A percentile compares a stretch with the other conserved stretches of the same genome.
These are phyloP conservation scores for Sarcomyxa edulis DNA, from an alignment of 768 basidiomycete genomes.

Conservation along the genomic window DNA sequence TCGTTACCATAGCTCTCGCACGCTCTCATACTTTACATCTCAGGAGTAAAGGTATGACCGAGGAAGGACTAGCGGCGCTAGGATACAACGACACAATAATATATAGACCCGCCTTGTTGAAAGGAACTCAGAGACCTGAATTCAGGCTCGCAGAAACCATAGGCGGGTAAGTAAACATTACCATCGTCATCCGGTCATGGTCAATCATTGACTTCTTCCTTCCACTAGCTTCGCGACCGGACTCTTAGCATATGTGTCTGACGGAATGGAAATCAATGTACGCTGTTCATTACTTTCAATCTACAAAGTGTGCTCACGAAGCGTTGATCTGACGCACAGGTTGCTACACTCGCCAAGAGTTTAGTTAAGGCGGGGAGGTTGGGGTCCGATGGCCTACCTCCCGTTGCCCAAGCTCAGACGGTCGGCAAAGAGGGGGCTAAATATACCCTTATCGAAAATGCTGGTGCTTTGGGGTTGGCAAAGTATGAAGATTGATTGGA, in stretches of 20 bases:
- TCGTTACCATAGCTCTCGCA: no score
- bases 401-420: slow-evolving; percentile 35
- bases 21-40: not conserved
- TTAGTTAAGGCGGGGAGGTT: slow-evolving; percentile 48
- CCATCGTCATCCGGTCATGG: not conserved
- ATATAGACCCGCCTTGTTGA: slow-evolving; percentile 59
- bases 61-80: slow-evolving; percentile 56
- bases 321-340: slow-evolving; percentile 26
- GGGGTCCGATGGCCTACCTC: slow-evolving; percentile 44
- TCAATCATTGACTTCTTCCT: not conserved
- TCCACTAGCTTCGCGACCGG: slow-evolving; percentile 30
- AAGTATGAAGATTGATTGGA: slow-evolving; percentile 14
- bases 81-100: slow-evolving; percentile 70
- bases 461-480: slow-evolving; percentile 41
- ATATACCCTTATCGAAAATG: slow-evolving; percentile 56
- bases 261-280: slow-evolving; percentile 3
- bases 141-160: slow-evolving; percentile 34
- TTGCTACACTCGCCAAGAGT: slow-evolving; percentile 49
- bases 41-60: slow-evolving; percentile 75
- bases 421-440: slow-evolving; percentile 27
- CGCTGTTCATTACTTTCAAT: not conserved
- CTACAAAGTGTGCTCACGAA: not conserved
- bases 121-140: slow-evolving; percentile 39
- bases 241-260: no score
- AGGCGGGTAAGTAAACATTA: slow-evolving; percentile 29